Percentiles rank a stretch among this genome's conserved stretches.
Evolutionary conservation across 192 early-diverging fungal genomes (phyloP).

Genomic region (Backusella tuberculispora): DNA sequence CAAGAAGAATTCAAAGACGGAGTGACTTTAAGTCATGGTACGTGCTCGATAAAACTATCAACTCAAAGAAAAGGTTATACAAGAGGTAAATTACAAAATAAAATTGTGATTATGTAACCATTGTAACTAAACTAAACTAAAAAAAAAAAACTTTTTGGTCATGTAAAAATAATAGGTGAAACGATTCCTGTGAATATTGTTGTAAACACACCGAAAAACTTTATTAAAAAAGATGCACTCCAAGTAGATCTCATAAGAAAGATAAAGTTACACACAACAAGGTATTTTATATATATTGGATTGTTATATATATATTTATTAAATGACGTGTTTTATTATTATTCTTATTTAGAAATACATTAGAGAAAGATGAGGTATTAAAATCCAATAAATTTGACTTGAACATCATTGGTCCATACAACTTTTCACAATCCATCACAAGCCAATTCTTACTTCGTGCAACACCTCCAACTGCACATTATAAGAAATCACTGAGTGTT

Average conservation of each 20-base stretch:
- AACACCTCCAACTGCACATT: conserved; percentile 30
- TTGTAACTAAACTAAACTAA: not conserved
- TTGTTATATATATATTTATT: not conserved
- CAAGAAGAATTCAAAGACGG: conserved; percentile 23
- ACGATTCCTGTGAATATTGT: conserved; percentile 25
- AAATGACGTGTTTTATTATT: not conserved
- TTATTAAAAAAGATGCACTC: conserved; percentile 20
- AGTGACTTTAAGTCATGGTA: conserved; percentile 8
- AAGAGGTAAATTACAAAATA: conserved; percentile 20
- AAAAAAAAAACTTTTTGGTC: not conserved
- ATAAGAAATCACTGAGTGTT: conserved; percentile 24
- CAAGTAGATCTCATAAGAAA: conserved; percentile 25
- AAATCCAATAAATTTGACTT: conserved; percentile 26
- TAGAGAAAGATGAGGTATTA: conserved; percentile 19
- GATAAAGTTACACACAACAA: conserved; percentile 14
- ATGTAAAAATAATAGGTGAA: conserved; percentile 10
- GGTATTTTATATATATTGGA: not conserved
- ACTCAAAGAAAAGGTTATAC: conserved; percentile 32
- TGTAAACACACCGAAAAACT: conserved; percentile 12
- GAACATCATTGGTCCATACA: conserved; percentile 34
- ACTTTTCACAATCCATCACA: conserved; percentile 33
- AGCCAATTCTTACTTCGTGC: conserved; percentile 30
- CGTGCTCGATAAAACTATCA: conserved; percentile 4
- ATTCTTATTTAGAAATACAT: conserved; percentile 17
- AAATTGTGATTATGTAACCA: not conserved